Conservation (phyloP, 768 basidiomycete genomes). For the Phlebiopsis flavidoalba region DNA sequence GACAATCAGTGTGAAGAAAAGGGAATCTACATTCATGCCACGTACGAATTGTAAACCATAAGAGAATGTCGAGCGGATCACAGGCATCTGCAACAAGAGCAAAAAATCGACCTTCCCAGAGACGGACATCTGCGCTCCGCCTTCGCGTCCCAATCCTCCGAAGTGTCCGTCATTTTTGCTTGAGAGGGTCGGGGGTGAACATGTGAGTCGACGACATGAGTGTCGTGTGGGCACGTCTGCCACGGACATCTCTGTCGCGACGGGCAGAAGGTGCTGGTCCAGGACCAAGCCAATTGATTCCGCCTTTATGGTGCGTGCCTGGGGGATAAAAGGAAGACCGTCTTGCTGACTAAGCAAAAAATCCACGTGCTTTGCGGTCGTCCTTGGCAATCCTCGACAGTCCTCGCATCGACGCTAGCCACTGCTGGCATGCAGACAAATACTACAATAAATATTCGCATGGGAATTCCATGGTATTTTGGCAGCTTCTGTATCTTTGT, state of each 20-base stretch:
- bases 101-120: conserved; percentile 12
- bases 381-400: no score
- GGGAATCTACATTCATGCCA: not conserved
- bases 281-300: not conserved
- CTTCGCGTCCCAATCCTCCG: conserved; percentile 1
- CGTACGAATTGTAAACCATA: conserved; percentile 10
- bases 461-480: no score
- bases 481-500: no score
- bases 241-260: not conserved
- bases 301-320: not conserved
- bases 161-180: not conserved
- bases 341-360: not conserved
- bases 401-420: no score
- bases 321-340: not conserved
- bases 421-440: no score
- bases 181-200: not conserved
- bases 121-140: conserved; percentile 8
- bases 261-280: not conserved
- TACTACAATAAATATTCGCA: no score
- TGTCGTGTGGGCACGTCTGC: not conserved
- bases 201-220: not conserved
- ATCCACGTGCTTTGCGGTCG: not conserved
- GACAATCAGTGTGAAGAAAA: not conserved
- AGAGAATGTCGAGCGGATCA: conserved; percentile 7
- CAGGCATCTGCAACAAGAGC: conserved; percentile 9